These are phyloP conservation scores for Xylaria bambusicola DNA, from an alignment of 495 filamentous ascomycete species.

Conservation along the genomic window DNA sequence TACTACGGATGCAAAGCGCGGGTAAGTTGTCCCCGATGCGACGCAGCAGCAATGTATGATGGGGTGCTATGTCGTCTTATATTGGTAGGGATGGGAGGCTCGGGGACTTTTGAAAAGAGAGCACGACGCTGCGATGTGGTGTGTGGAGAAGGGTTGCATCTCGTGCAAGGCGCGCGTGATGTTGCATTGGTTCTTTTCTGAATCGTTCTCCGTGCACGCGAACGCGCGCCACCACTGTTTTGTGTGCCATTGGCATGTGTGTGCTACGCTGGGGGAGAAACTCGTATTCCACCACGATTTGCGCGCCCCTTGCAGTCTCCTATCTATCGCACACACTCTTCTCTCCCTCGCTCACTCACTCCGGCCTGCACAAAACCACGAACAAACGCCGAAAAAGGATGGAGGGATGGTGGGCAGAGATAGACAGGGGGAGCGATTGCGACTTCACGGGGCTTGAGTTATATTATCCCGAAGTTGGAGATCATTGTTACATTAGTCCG, in stretches of 20 bases:
- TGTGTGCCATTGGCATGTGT: background rate
- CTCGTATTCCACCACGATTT: background rate
- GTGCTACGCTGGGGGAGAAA: background rate
- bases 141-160: slow-evolving; percentile 14
- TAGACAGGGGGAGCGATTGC: background rate
- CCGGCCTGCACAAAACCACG: no score
- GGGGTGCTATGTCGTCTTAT: background rate
- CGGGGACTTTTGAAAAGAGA: slow-evolving; percentile 4
- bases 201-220: background rate
- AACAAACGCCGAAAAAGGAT: no score
- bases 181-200: slow-evolving; percentile 15
- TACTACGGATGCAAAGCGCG: slow-evolving; percentile 13
- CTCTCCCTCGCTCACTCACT: background rate
- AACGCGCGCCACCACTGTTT: slow-evolving; percentile 6
- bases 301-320: background rate
- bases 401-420: background rate
- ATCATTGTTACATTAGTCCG: slow-evolving; percentile 15
- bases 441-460: background rate
- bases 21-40: slow-evolving; percentile 14
- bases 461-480: slow-evolving; percentile 11
- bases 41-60: background rate
- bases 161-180: background rate
- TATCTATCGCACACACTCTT: background rate
- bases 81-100: slow-evolving; percentile 11
- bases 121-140: background rate